Percentiles rank a stretch among this genome's conserved stretches.
These are phyloP conservation scores for Penicillium daleae DNA, from an alignment of 495 filamentous ascomycete species.

Conservation along the genomic window DNA sequence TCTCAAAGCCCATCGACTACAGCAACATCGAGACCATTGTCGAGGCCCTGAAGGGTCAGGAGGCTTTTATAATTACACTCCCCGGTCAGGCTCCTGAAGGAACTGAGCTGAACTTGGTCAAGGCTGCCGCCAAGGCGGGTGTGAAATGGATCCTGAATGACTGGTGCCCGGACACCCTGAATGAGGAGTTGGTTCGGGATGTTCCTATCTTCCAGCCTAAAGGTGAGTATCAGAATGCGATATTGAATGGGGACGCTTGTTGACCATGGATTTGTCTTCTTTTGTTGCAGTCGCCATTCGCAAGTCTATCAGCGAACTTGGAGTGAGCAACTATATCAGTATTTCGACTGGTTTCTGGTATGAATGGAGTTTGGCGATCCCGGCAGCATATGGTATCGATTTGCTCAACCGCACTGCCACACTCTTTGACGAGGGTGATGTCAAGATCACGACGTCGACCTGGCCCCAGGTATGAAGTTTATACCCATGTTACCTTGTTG, in stretches of 20 bases:
- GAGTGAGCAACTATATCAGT: slow-evolving; percentile 53
- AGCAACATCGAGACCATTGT: slow-evolving; percentile 46
- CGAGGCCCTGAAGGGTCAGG: slow-evolving; percentile 52
- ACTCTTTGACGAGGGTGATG: slow-evolving; percentile 54
- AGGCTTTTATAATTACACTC: slow-evolving; percentile 66
- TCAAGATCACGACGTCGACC: slow-evolving; percentile 43
- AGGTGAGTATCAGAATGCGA: not conserved
- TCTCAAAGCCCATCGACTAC: slow-evolving; percentile 50
- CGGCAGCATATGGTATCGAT: slow-evolving; percentile 49
- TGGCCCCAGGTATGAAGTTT: slow-evolving; percentile 36
- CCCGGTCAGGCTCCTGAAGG: slow-evolving; percentile 40
- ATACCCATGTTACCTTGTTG: not conserved
- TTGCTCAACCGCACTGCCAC: slow-evolving; percentile 39
- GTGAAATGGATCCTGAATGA: slow-evolving; percentile 65
- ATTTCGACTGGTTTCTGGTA: slow-evolving; percentile 58
- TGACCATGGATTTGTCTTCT: not conserved
- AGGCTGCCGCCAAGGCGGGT: slow-evolving; percentile 63
- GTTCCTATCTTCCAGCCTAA: slow-evolving; percentile 25
- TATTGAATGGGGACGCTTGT: too few species aligned
- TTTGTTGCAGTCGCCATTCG: not conserved
- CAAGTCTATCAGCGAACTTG: slow-evolving; percentile 46
- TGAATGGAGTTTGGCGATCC: slow-evolving; percentile 48
- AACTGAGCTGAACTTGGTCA: slow-evolving; percentile 52
- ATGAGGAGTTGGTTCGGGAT: slow-evolving; percentile 43
- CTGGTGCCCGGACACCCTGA: slow-evolving; percentile 47